Percentiles rank a stretch among this genome's conserved stretches.
phyloP scores from a whole-genome alignment of 345 rosid species.

The Mercurialis annua region DNA sequence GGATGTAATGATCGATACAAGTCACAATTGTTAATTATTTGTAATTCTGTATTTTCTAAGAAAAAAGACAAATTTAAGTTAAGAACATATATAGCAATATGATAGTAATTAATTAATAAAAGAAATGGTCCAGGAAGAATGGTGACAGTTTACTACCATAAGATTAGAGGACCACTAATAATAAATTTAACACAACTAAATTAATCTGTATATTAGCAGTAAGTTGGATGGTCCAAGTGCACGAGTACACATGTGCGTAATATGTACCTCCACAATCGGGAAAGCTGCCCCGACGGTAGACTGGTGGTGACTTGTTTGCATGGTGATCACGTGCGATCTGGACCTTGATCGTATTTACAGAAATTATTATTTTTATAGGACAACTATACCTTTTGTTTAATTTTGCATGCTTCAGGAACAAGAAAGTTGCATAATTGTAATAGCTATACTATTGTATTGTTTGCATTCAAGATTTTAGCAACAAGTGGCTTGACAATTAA shows the following conservation, averaged over 20 bases:
- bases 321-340: slow-evolving; percentile 37
- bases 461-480: too few relatives aligned
- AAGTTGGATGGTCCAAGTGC: slow-evolving; percentile 35
- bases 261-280: slow-evolving; percentile 14
- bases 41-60: too few relatives aligned
- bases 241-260: slow-evolving; percentile 27
- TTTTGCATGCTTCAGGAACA: too few relatives aligned
- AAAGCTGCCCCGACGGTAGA: slow-evolving; percentile 13
- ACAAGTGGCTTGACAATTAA: too few relatives aligned
- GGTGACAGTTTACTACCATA: slow-evolving; percentile 23
- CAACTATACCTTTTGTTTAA: background rate
- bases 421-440: too few relatives aligned
- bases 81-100: background rate
- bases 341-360: slow-evolving; percentile 26
- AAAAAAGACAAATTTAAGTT: background rate
- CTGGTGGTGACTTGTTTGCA: background rate
- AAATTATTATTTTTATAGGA: background rate
- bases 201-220: background rate
- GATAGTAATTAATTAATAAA: slow-evolving; percentile 7
- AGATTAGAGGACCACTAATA: slow-evolving; percentile 40
- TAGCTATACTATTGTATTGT: too few relatives aligned
- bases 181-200: slow-evolving; percentile 23
- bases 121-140: slow-evolving; percentile 32
- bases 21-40: too few relatives aligned
- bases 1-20: too few relatives aligned